Conservation (phyloP, 2,329 filamentous ascomycete species). For the Sordariomycetes sp. region DNA sequence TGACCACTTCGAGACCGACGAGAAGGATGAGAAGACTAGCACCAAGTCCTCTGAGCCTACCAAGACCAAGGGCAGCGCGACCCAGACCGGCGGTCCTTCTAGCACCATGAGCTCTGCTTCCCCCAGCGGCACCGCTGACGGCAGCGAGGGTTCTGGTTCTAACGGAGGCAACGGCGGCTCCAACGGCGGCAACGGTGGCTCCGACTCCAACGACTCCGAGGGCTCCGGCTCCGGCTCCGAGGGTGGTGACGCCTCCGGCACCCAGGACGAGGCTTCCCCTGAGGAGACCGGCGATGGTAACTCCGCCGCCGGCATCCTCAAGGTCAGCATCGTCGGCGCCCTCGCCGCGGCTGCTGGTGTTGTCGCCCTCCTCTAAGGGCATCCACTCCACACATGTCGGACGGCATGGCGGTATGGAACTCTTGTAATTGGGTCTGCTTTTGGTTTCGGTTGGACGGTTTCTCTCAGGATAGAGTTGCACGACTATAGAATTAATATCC, state of each 20-base stretch:
- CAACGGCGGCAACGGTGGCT: background rate
- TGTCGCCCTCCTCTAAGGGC: conserved; percentile 5
- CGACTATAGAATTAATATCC: background rate
- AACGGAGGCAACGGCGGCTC: background rate
- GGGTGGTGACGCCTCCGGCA: background rate
- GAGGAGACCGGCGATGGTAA: background rate
- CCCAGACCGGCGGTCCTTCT: conserved; percentile 6
- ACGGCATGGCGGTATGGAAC: background rate
- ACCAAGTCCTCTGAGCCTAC: conserved; percentile 6
- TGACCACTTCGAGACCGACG: conserved; percentile 24
- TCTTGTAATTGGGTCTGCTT: background rate
- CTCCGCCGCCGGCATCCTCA: conserved; percentile 1
- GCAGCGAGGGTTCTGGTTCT: background rate
- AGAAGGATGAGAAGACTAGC: conserved; percentile 3
- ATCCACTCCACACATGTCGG: no score
- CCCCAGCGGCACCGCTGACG: background rate
- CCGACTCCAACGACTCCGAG: background rate
- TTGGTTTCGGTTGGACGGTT: background rate
- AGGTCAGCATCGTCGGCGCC: conserved; percentile 2
- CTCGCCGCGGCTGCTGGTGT: conserved; percentile 2
- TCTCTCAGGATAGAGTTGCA: background rate
- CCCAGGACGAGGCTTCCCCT: background rate
- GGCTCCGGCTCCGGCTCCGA: background rate
- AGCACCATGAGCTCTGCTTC: conserved; percentile 1
- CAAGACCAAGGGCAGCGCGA: conserved; percentile 7